Base-by-base conservation (phyloP, 805 yeast species). In the Candida sithepensis region DNA sequence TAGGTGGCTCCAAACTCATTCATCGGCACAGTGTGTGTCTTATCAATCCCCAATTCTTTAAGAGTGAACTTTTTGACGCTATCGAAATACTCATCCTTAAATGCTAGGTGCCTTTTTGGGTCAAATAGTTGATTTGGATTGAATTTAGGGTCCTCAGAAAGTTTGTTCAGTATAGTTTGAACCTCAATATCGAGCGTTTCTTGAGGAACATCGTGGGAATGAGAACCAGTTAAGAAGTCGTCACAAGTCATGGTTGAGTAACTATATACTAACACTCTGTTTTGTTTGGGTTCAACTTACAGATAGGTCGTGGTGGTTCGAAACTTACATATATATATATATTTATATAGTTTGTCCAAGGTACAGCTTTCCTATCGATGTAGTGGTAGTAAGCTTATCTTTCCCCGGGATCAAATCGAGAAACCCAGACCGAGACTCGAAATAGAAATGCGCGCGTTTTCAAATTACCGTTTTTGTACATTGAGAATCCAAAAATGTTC, bases 1-100 rank as follows among this genome's bases (percentile, higher is more conserved):
- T 72, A 81, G 32, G 77, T 69, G 19, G 79, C 83, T 24, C 60
- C 76, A 46, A 70, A 61, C 21, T 71, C 65, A 24, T 64, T 58
- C 34, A 67, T 60, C n/a, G 68, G 62, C 14, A 60, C 60, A 12
- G 60, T 62, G 47, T 67, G 72, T 2, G 71, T 67, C 55, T 67
- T 66, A 16, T 59, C 49, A 45, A 71, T 70, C 2, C 68, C 65
- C 46, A 71, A 57, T 19, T 70, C 75, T 33, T 55, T 56, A 50
- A 71, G 57, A 2, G 74, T 69, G 42, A 68, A 62, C 43, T 61
- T 64, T 49, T 69, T 64, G 19, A 73, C 70, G 24, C 58, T 61
- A 9, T 65, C 62, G 45, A 57, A 71, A 51, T 63, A 63, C 41
- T 69, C 71, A 44, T 68, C 70, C 24, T 66, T 68, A 56, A 66